Evolutionary conservation across 768 basidiomycete species (phyloP).

Genomic region (Stropharia rugosoannulata): DNA sequence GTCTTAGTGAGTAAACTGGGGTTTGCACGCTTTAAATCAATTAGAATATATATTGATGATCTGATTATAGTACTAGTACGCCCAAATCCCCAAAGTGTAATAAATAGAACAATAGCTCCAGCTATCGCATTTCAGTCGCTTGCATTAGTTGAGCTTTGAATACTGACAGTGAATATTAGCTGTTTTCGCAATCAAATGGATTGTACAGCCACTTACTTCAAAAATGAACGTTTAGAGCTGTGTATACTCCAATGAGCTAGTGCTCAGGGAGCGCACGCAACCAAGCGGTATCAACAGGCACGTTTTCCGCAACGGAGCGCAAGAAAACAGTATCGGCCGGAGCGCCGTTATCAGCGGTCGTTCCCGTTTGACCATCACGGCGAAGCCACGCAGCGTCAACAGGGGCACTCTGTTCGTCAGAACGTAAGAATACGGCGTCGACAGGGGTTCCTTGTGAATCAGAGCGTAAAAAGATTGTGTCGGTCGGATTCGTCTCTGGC

Average conservation of each 20-base stretch:
- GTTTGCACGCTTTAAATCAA: neutral
- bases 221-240: neutral
- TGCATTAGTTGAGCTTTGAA: neutral
- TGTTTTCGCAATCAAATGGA: neutral
- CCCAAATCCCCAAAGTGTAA: neutral
- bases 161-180: neutral
- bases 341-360: too few relatives aligned
- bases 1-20: neutral
- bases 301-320: neutral
- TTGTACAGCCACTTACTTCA: too few relatives aligned
- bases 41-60: neutral
- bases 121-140: neutral
- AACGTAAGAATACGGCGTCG: neutral
- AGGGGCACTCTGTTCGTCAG: neutral
- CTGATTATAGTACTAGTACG: neutral
- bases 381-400: slow-evolving; percentile 6
- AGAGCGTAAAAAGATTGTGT: neutral
- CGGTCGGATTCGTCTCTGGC: neutral
- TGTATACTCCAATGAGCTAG: neutral
- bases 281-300: slow-evolving; percentile 1
- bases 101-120: neutral
- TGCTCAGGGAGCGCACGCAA: slow-evolving; percentile 1
- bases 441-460: neutral
- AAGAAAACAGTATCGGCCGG: neutral
- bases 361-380: too few relatives aligned